Base-by-base conservation (phyloP, 129 eudicot genomes). In the Ambrosia artemisiifolia region DNA sequence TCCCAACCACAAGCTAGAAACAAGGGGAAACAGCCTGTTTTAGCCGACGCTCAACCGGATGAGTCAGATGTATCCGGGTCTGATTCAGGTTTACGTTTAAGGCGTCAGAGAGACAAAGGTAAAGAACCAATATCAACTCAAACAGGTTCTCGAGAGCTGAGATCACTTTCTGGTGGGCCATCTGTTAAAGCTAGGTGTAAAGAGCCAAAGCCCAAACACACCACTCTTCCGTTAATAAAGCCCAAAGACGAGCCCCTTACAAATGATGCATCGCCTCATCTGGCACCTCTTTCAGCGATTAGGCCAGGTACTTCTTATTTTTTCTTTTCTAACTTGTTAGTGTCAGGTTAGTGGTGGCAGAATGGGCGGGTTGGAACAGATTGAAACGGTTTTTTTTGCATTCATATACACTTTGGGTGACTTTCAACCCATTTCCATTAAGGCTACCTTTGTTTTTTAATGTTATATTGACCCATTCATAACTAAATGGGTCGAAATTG, bases 161-260 rank as follows among this genome's bases (percentile, higher is more conserved):
- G 84, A 53, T 24, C 86, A 11, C 42, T n/a, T 35, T 42, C 82
- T n/a, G 80, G 76, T n/a, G 82, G 82, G 77, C 59, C 88, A 24
- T 77, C 81, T 32, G 74, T 34, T 47, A 86, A 72, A 40, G 72
- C 74, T 61, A 64, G 65, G n/a, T 40, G 76, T 70, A 80, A 83
- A 79, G 83, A 78, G 50, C 87, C 81, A 16, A 69, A 73, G 11
- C 74, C 85, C 59, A 85, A 79, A 63, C 81, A 73, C 49, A 82
- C 74, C 17, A 12, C 46, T 71, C 72, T 9, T 70, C 69, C 78
- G n/a, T 74, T 88, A 63, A 71, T 84, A 75, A 76, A 80, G 75
- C 96, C 92, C 18, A 89, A 89, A 81, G 93, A 86, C 8, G 96
- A 86, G 70, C 93, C 96, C 11, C 62, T 71, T 65, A 80, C 92